phyloP scores from a whole-genome alignment of 2,329 filamentous ascomycete genomes.

The Diatrype stigma region DNA sequence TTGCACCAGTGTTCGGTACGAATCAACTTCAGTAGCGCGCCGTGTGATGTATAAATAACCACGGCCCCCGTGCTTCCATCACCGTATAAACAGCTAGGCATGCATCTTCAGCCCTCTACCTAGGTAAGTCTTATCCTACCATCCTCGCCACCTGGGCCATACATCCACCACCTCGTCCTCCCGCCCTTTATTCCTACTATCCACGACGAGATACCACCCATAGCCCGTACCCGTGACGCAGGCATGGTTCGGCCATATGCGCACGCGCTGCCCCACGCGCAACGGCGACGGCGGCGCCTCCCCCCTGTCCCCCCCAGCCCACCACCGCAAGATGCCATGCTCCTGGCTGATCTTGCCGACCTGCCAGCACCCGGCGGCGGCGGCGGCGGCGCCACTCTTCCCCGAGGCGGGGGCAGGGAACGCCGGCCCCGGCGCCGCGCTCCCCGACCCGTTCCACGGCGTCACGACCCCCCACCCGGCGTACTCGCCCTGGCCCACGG shows the following conservation, averaged over 20 bases:
- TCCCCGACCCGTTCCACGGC: constrained; percentile 44
- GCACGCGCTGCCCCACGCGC: constrained; percentile 60
- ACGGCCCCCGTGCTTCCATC: no score
- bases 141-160: constrained; percentile 68
- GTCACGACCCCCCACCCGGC: constrained; percentile 66
- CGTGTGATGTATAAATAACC: no score
- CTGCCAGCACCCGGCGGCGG: constrained; percentile 54
- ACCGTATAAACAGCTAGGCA: no score
- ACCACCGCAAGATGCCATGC: constrained; percentile 68
- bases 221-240: constrained; percentile 71
- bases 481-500: constrained; percentile 58
- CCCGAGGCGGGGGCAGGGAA: constrained; percentile 31
- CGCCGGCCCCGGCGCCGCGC: constrained; percentile 34
- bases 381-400: constrained; percentile 32
- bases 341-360: constrained; percentile 73
- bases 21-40: background rate
- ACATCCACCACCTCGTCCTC: constrained; percentile 68
- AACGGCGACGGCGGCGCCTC: constrained; percentile 47
- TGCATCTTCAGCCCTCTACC: background rate
- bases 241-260: constrained; percentile 76
- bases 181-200: constrained; percentile 50
- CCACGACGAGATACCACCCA: constrained; percentile 70
- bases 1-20: background rate
- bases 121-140: constrained; percentile 41
- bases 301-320: constrained; percentile 38